Percentiles rank a stretch among this genome's conserved stretches.
Evolutionary conservation across 1,284 basidiomycete genomes (phyloP).

Genomic region (Rhodotorula sp.): DNA sequence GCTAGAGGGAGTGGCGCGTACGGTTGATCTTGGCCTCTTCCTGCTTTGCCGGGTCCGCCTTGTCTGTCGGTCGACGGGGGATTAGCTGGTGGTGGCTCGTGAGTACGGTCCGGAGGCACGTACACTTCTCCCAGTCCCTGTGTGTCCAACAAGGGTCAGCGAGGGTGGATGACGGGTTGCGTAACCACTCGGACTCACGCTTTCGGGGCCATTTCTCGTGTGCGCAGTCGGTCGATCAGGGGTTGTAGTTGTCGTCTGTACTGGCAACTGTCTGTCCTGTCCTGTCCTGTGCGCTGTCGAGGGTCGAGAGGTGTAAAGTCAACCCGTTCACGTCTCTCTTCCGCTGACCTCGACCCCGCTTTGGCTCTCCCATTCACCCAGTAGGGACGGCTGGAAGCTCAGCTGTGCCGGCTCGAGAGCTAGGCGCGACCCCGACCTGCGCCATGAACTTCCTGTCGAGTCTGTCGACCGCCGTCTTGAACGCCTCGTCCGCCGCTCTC

Average conservation of each 20-base stretch:
- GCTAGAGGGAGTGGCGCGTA: slow-evolving; percentile 43
- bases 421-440: neutral
- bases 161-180: slow-evolving; percentile 1
- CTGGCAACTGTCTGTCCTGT: too few relatives aligned
- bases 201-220: slow-evolving; percentile 72
- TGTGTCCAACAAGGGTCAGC: neutral
- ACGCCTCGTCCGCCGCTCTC: slow-evolving; percentile 28
- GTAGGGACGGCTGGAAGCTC: too few relatives aligned
- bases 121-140: slow-evolving; percentile 97
- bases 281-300: neutral
- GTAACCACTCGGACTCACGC: slow-evolving; percentile 50
- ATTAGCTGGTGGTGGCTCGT: neutral
- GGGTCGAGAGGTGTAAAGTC: neutral
- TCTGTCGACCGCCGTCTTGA: slow-evolving; percentile 29
- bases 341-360: too few relatives aligned
- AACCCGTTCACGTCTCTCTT: too few relatives aligned
- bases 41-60: slow-evolving; percentile 70
- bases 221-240: neutral
- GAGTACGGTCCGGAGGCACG: slow-evolving; percentile 43
- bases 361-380: neutral
- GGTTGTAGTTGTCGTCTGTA: too few relatives aligned
- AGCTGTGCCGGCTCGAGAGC: neutral
- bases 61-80: slow-evolving; percentile 53
- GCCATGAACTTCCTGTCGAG: slow-evolving; percentile 31
- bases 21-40: slow-evolving; percentile 90